These are phyloP conservation scores for Ilyonectria mors-panacis DNA, from an alignment of 2,329 filamentous ascomycete genomes.

Conservation along the genomic window DNA sequence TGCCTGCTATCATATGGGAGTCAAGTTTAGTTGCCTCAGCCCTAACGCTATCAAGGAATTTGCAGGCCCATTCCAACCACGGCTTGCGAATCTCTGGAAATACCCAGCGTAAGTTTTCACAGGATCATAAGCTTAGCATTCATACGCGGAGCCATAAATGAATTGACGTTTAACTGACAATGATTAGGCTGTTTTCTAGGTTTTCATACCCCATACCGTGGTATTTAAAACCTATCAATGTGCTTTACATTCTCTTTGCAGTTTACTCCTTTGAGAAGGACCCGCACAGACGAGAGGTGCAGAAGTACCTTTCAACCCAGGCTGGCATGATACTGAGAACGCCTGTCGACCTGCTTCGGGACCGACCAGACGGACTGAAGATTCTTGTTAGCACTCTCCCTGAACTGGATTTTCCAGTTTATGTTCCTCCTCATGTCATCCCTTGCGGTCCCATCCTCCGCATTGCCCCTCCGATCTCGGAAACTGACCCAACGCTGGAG, in stretches of 20 bases:
- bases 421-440: slow-evolving; percentile 57
- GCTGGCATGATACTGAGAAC: slow-evolving; percentile 39
- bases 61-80: slow-evolving; percentile 56
- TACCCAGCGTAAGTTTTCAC: slow-evolving; percentile 58
- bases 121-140: too few relatives aligned
- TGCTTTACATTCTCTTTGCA: slow-evolving; percentile 54
- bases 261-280: slow-evolving; percentile 21
- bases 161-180: not conserved
- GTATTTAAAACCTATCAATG: slow-evolving; percentile 59
- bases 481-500: slow-evolving; percentile 57
- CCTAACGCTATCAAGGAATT: slow-evolving; percentile 63
- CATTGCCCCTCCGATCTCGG: slow-evolving; percentile 48
- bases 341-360: slow-evolving; percentile 39
- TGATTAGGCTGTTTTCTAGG: slow-evolving; percentile 58
- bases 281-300: slow-evolving; percentile 26
- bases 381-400: slow-evolving; percentile 48
- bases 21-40: slow-evolving; percentile 57
- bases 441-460: slow-evolving; percentile 64
- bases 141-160: not conserved
- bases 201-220: slow-evolving; percentile 63
- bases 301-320: slow-evolving; percentile 30
- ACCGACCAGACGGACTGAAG: slow-evolving; percentile 32
- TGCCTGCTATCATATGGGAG: slow-evolving; percentile 54
- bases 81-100: slow-evolving; percentile 52
- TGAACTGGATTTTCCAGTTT: slow-evolving; percentile 58